Base-by-base conservation (phyloP, 768 basidiomycete species). In the Boletus pseudopeckii region DNA sequence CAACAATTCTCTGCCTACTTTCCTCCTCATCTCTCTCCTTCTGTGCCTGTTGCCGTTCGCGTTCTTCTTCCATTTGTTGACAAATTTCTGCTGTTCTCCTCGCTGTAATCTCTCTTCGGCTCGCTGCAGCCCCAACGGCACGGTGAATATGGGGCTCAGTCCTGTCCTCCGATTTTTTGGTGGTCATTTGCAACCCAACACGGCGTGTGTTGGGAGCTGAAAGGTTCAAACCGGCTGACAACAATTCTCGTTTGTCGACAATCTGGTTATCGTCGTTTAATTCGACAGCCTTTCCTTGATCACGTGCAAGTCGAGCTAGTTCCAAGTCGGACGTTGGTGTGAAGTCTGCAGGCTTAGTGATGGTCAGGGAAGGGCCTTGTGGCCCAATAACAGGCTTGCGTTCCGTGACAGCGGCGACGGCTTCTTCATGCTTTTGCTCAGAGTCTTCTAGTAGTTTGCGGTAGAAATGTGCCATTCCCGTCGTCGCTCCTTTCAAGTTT, bases 261-360 rank as follows among this genome's bases (percentile, higher is more conserved):
- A 98, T 94, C 68, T 95, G 91, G 62, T 94, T 95, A 62, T 98
- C 95, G 69, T 98, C 96, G 69, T 98, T 98, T 33, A 98, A 74
- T 70, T 98, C 96, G 33, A 99, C 86, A 11, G 84, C 78, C 68
- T 89, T 89, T 22, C 94, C 95, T 64, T 88, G 78, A 53, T 78
- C 81, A 59, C 77, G 76, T 15, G 92, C 92, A 41, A 80, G 62
- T 41, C 70, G 80, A 22, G 89, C 92, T 26, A 92, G 77, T 63
- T 92, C 86, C 28, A 81, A 63, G 70, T 96, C 93, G 36, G 89
- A 84, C 60, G 79, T 71, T 41, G 81, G 79, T 1, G 75, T 72
- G 61, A 84, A 75, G 56, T 89, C 78, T 39, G 79, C 73, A 13
- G 88, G 92, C 71, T 85, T 90, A 30, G 77, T 78, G 61, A 93